These are phyloP conservation scores for Neurospora sp. DNA, from an alignment of 495 filamentous ascomycete genomes.

Conservation along the genomic window DNA sequence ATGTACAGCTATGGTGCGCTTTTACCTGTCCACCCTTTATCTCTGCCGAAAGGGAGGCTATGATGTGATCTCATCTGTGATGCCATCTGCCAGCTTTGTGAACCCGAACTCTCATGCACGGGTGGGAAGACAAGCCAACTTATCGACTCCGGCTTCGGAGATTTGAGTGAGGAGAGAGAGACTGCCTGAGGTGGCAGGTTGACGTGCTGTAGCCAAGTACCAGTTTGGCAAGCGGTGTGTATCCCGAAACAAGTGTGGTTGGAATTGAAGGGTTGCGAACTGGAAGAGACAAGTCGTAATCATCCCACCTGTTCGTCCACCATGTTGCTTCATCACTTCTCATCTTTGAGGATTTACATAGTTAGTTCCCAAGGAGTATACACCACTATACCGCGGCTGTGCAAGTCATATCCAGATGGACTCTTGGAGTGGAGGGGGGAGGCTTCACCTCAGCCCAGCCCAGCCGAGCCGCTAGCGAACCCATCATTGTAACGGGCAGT, in stretches of 20 bases:
- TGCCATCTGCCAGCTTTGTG: background rate
- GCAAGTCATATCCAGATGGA: background rate
- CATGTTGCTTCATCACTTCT: background rate
- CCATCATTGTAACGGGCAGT: background rate
- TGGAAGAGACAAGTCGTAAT: no score
- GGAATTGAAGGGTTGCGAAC: background rate
- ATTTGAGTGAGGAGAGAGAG: background rate
- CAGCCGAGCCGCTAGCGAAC: background rate
- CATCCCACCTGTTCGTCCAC: background rate
- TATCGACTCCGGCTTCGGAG: background rate
- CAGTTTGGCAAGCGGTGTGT: background rate
- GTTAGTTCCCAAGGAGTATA: background rate
- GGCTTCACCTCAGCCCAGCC: background rate
- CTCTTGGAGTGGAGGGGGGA: background rate
- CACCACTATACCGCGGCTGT: background rate
- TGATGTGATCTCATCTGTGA: background rate
- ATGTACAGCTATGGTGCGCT: background rate
- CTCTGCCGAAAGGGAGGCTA: background rate
- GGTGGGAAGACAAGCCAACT: background rate
- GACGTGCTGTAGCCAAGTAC: background rate
- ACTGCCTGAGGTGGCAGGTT: background rate
- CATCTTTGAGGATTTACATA: background rate
- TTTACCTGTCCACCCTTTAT: background rate
- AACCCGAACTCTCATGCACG: background rate
- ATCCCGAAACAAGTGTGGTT: background rate